phyloP scores from a whole-genome alignment of 345 rosid genomes.

The Pistacia vera region DNA sequence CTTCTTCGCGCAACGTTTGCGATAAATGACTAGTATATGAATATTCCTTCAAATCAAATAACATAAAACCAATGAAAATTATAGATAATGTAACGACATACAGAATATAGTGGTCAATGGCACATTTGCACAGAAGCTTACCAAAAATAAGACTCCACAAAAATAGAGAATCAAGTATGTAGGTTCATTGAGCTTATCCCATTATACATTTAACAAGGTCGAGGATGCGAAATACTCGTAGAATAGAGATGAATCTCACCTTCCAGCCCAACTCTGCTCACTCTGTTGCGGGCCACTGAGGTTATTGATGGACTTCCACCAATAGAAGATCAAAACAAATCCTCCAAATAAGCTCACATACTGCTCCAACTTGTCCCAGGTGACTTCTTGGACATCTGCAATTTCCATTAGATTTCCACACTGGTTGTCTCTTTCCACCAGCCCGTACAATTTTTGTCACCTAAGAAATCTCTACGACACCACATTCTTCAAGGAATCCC shows the following conservation, averaged over 20 bases:
- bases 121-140: too few relatives aligned
- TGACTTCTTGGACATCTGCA: conserved; percentile 16
- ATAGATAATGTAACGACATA: too few relatives aligned
- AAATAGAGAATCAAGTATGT: not conserved
- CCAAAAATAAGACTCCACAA: not conserved
- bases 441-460: conserved; percentile 18
- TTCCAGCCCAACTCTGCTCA: conserved; percentile 29
- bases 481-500: conserved; percentile 25
- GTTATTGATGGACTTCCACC: conserved; percentile 32
- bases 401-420: conserved; percentile 7
- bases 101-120: too few relatives aligned
- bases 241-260: conserved; percentile 35
- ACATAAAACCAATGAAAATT: too few relatives aligned
- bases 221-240: conserved; percentile 28
- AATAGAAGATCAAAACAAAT: conserved; percentile 36
- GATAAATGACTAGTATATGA: too few relatives aligned
- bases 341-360: conserved; percentile 27
- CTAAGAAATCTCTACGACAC: conserved; percentile 32
- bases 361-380: not conserved
- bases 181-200: not conserved
- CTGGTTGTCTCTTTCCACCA: conserved; percentile 35
- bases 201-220: conserved; percentile 15
- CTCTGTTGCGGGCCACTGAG: conserved; percentile 30
- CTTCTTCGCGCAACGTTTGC: too few relatives aligned
- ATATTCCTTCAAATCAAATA: too few relatives aligned